Base-by-base conservation (phyloP, 805 yeast genomes). In the Schwanniomyces yamadae region DNA sequence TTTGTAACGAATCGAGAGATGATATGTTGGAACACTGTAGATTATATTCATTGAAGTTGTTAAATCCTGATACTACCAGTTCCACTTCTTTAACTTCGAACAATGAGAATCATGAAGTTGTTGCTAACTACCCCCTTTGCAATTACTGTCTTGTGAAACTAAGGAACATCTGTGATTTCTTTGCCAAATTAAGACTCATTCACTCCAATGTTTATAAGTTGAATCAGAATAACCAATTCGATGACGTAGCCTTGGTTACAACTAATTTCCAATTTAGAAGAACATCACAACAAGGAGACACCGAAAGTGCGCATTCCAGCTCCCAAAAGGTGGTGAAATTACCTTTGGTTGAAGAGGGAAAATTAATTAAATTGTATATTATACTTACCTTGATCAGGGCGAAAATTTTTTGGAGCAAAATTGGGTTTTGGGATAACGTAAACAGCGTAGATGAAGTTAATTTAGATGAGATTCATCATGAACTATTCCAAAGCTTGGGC, bases 101-200 rank as follows among this genome's bases (percentile, higher is more conserved):
- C 10, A 45, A 44, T 24, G 65, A 52, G 33, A 32, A 41, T 5
- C 55, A 52, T 28, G 63, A 59, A 37, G 44, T 58, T 13, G 48
- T 61, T 9, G 66, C 65, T 41, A 54, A 65, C 4, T 83, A 83
- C 51, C 84, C 95, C 11, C 66, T 90, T 22, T 91, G 97, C 55
- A 81, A 82, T 41, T 81, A 79, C 49, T 91, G 98, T 61, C 71
- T 93, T 30, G 69, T 80, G 36, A 81, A 87, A 52, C 71, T 89
- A 33, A 76, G 98, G 50, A 79, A 85, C 39, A 76, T 84, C 1
- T 87, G 96, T 58, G 96, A 90, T 40, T 74, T 87, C 41, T 78
- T 87, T 52, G 84, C 89, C 26, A 82, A 83, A 48, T 58, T 91
- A 45, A 73, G 95, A 48, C 70, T 82, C 17, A 63, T 90, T 26